Conservation (phyloP, 192 early-diverging fungal genomes). For the Pecoramyces ruminantium region DNA sequence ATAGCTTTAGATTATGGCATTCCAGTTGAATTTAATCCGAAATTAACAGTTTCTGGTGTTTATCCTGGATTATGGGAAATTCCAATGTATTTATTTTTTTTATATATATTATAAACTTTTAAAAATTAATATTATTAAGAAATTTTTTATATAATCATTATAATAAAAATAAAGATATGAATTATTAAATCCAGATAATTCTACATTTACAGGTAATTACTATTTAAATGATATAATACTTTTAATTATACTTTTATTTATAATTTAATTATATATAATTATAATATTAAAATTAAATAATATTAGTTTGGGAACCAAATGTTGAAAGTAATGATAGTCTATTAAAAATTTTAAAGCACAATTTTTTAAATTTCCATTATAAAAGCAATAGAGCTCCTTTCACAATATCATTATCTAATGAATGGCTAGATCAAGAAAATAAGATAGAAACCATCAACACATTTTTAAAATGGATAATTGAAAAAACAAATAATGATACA, state of each 20-base stretch:
- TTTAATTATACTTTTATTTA: no score
- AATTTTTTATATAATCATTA: no score
- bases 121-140: no score
- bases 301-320: neutral
- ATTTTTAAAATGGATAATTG: neutral
- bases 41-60: neutral
- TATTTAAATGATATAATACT: no score
- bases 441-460: neutral
- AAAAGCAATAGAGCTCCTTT: neutral
- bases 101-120: no score
- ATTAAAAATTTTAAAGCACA: neutral
- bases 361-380: neutral
- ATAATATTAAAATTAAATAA: neutral
- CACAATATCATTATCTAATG: neutral
- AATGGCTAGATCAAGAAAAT: neutral
- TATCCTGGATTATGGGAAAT: neutral
- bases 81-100: neutral
- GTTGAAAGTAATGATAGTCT: neutral
- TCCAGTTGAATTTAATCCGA: neutral
- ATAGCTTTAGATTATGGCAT: neutral
- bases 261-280: no score
- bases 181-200: neutral
- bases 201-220: neutral
- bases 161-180: neutral
- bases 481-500: neutral